phyloP scores from a whole-genome alignment of 2,329 filamentous ascomycete species.

The Cladosporium velox region DNA sequence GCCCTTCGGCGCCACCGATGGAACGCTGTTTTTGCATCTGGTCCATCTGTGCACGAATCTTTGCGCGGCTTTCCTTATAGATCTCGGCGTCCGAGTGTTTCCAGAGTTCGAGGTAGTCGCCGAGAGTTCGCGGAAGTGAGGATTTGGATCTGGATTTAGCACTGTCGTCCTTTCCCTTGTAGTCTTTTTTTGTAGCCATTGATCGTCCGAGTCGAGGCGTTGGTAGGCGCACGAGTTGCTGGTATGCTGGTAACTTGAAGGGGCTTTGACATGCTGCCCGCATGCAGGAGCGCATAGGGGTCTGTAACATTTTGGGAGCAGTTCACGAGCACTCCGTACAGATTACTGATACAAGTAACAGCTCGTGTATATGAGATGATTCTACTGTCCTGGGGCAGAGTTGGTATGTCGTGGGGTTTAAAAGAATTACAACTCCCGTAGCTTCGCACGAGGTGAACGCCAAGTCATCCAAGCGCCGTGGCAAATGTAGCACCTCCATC shows the following conservation, averaged over 20 bases:
- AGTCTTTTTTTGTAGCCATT: neutral
- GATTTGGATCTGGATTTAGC: neutral
- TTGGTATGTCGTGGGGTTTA: neutral
- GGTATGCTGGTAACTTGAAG: neutral
- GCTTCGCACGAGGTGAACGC: neutral
- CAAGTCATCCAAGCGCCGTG: neutral
- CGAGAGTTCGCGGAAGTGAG: neutral
- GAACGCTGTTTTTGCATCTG: neutral
- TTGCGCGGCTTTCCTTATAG: too few relatives aligned
- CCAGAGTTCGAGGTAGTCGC: too few relatives aligned
- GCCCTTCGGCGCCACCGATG: neutral
- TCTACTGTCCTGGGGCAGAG: neutral
- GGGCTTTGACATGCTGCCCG: neutral
- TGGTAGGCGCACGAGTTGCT: neutral
- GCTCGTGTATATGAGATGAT: neutral
- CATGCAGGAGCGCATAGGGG: neutral
- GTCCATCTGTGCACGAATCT: neutral
- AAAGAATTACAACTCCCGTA: neutral
- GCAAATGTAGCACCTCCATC: neutral
- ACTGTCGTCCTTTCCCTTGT: neutral
- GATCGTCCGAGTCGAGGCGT: neutral
- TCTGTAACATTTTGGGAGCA: neutral
- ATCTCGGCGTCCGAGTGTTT: neutral
- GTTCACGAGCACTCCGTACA: neutral
- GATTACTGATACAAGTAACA: neutral